Evolutionary conservation across 495 filamentous ascomycete genomes (phyloP).

Genomic region (Physcia stellaris): DNA sequence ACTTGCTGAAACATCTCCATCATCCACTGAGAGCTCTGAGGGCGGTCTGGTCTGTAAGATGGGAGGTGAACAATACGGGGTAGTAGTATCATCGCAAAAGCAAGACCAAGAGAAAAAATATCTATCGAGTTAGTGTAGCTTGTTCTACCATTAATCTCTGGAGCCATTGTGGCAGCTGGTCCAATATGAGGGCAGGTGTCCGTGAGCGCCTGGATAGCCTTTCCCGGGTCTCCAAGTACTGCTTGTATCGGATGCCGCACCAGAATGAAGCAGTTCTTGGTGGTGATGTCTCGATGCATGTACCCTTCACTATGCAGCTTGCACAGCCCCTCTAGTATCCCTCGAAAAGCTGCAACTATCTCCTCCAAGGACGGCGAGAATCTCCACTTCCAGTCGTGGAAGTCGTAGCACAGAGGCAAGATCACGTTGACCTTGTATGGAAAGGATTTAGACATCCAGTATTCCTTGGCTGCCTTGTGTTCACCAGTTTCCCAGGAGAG

Average conservation of each 20-base stretch:
- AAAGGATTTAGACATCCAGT: not conserved
- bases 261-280: constrained; percentile 1
- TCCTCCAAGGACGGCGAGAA: not conserved
- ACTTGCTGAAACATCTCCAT: no score
- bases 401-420: not conserved
- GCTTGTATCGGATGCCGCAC: not conserved
- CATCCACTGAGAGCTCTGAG: no score
- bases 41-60: no score
- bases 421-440: not conserved
- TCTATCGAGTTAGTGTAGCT: constrained; percentile 6
- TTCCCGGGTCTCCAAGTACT: constrained; percentile 4
- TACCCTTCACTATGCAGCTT: constrained; percentile 3
- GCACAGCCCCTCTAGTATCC: constrained; percentile 2
- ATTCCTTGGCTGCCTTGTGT: not conserved
- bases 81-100: no score
- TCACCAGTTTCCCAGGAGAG: no score
- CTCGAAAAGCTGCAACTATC: not conserved
- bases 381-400: not conserved
- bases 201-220: constrained; percentile 1
- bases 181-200: not conserved
- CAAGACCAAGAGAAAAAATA: constrained; percentile 4
- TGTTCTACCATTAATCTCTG: constrained; percentile 1
- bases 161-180: constrained; percentile 5
- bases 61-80: no score
- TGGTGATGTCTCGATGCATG: constrained; percentile 5